Base-by-base conservation (phyloP, 2,329 filamentous ascomycete genomes). In the Ascochyta lentis region DNA sequence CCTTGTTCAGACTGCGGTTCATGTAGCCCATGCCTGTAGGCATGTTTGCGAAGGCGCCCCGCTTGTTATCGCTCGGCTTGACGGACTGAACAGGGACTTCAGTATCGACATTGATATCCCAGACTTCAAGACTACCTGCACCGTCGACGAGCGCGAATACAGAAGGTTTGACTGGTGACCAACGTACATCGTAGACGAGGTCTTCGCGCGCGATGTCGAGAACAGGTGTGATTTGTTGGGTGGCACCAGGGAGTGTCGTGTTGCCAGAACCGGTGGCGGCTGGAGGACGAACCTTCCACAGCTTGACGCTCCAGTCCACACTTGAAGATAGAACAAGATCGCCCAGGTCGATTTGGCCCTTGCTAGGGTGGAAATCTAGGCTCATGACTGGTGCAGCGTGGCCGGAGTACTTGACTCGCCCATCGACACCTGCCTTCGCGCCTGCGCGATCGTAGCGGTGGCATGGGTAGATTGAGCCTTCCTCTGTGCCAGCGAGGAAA, bases 391-490 rank as follows among this genome's bases (percentile, higher is more conserved):
- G 95, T 3, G 92, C 95, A 13, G 91, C 89, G 72, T 99, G 95
- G 31, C 92, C 94, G 63, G 86, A 86, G 79, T 99, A 99, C 64
- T 88, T 89, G 56, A 97, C 88, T 58, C 93, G 88, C 52, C 89
- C 86, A 73, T 99, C 96, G 24, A 97, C 92, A 43, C 95, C 95
- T 4, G 95, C 94, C 80, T 98, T 98, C 62, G 95, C 95, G 54
- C 95, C 95, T 6, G 96, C 95, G 61, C 96, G 91, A 77, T 99
- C 95, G 78, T 99, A 99, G 59, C 95, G 86, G 76, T 99, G 95
- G 73, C 96, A 97, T 0, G 95, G 93, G 77, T 95, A 96, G 61
- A 99, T 97, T 42, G 89, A 89, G 46, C 96, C 96, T 80, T 99
- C 95, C 79, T 99, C 95, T 26, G 93, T 96, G 37, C 96, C 95